Percentiles rank a stretch among this genome's conserved stretches.
Conservation (phyloP, 306 rosid species). For the Inga laurina region DNA sequence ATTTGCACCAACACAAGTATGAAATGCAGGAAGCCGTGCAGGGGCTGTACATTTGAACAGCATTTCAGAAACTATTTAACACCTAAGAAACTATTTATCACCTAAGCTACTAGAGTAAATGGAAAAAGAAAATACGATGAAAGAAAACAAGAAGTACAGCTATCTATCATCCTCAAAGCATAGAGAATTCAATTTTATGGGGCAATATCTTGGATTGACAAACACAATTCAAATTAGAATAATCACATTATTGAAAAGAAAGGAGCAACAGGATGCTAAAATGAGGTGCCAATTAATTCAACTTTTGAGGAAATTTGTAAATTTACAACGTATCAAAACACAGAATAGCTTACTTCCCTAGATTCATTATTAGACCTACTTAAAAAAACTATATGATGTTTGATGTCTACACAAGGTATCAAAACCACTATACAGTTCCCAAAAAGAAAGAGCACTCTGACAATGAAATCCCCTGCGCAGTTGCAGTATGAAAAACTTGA, state of each 20-base stretch:
- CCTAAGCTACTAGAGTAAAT: background rate
- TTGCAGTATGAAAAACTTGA: background rate
- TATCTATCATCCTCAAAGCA: background rate
- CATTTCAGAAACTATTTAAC: conserved; percentile 31
- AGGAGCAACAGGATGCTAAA: background rate
- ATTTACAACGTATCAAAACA: background rate
- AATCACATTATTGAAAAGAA: background rate
- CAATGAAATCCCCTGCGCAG: background rate
- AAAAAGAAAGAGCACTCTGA: background rate
- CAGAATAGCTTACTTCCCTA: background rate
- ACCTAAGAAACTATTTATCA: conserved; percentile 15
- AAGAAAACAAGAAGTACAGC: background rate
- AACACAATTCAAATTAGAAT: background rate
- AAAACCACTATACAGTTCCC: background rate
- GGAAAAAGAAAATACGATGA: conserved; percentile 9
- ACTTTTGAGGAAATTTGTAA: background rate
- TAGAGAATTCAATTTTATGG: background rate
- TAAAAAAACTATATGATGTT: conserved; percentile 5
- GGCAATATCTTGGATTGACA: background rate
- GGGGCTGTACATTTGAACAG: conserved; percentile 57
- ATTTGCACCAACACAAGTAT: conserved; percentile 94
- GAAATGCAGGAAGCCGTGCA: conserved; percentile 91
- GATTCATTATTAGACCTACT: background rate
- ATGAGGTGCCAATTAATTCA: background rate
- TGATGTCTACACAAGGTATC: background rate